Conservation (phyloP, 2,329 filamentous ascomycete genomes). For the Colletotrichum sp. region DNA sequence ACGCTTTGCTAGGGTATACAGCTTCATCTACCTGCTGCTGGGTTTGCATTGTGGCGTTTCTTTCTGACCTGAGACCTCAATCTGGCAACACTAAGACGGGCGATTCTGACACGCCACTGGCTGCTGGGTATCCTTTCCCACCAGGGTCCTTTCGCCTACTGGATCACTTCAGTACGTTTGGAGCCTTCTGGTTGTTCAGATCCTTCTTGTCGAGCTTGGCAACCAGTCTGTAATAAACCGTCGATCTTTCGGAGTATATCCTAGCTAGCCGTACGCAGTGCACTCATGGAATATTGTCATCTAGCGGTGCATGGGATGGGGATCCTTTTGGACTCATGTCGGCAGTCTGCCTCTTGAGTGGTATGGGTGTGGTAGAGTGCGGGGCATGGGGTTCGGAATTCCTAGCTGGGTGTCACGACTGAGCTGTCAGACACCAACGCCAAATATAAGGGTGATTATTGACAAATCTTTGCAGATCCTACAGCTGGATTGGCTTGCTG, state of each 20-base stretch:
- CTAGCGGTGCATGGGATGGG: not conserved
- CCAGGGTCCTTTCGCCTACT: not conserved
- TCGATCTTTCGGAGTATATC: not conserved
- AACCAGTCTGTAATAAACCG: not conserved
- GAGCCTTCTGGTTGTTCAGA: no score
- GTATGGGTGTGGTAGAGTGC: not conserved
- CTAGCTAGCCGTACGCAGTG: not conserved
- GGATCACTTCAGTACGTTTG: not conserved
- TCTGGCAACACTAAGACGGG: not conserved
- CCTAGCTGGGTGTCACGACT: not conserved
- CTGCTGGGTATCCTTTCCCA: not conserved
- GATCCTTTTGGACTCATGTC: not conserved
- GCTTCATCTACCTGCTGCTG: fast-evolving
- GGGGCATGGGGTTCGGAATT: not conserved
- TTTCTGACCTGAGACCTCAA: not conserved
- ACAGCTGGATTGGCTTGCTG: fast-evolving
- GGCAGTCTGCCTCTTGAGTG: not conserved
- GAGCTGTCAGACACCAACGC: not conserved
- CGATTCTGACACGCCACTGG: not conserved
- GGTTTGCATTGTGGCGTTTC: not conserved
- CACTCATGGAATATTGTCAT: not conserved
- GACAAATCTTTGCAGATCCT: not conserved
- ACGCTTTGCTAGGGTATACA: not conserved
- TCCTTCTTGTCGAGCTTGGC: not conserved
- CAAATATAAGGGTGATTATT: not conserved